Evolutionary conservation across 1,139 yeast genomes (phyloP).

Genomic region (Yamadazyma atmosphaerica): DNA sequence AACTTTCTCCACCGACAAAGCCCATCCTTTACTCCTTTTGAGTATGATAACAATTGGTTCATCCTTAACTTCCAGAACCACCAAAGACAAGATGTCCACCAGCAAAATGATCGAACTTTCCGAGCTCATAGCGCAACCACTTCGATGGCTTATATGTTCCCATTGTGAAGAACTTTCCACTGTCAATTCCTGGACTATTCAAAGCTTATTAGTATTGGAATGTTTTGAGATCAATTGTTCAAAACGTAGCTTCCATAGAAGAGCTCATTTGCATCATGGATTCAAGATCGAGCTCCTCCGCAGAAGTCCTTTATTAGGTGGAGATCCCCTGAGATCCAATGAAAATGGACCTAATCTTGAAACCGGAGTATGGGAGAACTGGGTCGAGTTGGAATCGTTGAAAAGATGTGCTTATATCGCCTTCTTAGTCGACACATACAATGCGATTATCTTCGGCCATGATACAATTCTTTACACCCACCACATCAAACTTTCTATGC

Average conservation of each 20-base stretch:
- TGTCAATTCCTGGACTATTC: constrained; percentile 61
- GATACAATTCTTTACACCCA: constrained; percentile 25
- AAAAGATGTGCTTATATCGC: constrained; percentile 29
- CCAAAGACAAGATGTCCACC: constrained; percentile 11
- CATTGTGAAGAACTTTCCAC: constrained; percentile 51
- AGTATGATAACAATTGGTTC: constrained; percentile 60
- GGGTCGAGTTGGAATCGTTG: constrained; percentile 32
- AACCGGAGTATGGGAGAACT: constrained; percentile 28
- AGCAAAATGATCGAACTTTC: constrained; percentile 21
- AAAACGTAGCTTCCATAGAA: constrained; percentile 56
- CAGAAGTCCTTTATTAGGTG: constrained; percentile 68
- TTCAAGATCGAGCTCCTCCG: constrained; percentile 67
- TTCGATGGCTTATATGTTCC: constrained; percentile 60
- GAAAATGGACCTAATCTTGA: too few species aligned
- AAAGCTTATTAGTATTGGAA: constrained; percentile 58
- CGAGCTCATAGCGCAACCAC: constrained; percentile 55
- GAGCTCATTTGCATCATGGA: constrained; percentile 73
- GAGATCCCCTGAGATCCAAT: constrained; percentile 43
- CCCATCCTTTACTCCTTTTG: constrained; percentile 52
- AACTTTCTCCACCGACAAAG: constrained; percentile 51
- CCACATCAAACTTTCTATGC: constrained; percentile 27
- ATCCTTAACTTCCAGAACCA: constrained; percentile 22
- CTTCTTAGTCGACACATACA: constrained; percentile 27
- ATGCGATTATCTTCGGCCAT: constrained; percentile 32
- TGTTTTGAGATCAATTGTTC: constrained; percentile 53